Evolutionary conservation across 2,329 filamentous ascomycete species (phyloP).

Genomic region (Bipolaris zeicola): DNA sequence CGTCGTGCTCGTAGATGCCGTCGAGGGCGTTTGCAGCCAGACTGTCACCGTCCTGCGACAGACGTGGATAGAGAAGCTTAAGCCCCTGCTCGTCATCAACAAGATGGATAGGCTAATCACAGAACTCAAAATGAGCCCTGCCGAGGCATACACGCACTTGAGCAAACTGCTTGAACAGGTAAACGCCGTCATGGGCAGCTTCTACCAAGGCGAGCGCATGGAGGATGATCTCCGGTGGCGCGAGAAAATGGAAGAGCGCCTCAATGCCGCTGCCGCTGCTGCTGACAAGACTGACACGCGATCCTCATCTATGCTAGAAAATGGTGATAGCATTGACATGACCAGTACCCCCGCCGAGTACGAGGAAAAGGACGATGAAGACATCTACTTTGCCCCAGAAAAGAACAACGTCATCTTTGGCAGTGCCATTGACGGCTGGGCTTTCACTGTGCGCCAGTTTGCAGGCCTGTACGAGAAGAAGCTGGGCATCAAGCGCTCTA

Average conservation of each 20-base stretch:
- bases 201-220: conserved; percentile 98
- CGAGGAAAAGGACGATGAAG: conserved; percentile 92
- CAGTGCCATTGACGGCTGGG: conserved; percentile 98
- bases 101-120: conserved; percentile 96
- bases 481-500: conserved; percentile 85
- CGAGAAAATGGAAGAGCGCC: conserved; percentile 85
- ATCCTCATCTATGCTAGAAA: conserved; percentile 54
- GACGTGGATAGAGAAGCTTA: conserved; percentile 93
- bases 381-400: conserved; percentile 96
- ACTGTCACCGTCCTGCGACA: conserved; percentile 96
- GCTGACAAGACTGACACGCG: conserved; percentile 65
- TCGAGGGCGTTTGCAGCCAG: conserved; percentile 97
- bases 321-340: conserved; percentile 59
- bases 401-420: conserved; percentile 99
- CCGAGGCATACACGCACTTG: conserved; percentile 86
- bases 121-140: conserved; percentile 90
- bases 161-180: conserved; percentile 92
- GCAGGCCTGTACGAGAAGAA: conserved; percentile 95
- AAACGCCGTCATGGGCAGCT: conserved; percentile 95
- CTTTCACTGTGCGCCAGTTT: conserved; percentile 95
- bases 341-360: conserved; percentile 64
- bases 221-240: conserved; percentile 97
- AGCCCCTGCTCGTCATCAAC: conserved; percentile 93
- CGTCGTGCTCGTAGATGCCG: conserved; percentile 91
- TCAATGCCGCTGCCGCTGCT: conserved; percentile 72